Evolutionary conservation across 1,284 basidiomycete genomes (phyloP).

Genomic region (Pseudomicrostroma phylloplanum): DNA sequence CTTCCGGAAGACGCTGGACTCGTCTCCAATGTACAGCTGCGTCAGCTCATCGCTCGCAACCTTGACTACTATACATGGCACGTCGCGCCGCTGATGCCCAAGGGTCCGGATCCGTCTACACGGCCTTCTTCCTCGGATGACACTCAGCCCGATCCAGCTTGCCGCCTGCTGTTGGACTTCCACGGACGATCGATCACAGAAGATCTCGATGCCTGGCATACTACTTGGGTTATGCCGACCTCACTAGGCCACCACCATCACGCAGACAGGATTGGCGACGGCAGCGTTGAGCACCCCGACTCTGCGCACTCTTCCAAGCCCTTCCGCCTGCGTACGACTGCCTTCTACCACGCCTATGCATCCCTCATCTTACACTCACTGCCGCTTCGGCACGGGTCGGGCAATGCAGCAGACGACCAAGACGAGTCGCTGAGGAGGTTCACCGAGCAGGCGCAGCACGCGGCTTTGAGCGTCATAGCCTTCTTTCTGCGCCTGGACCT

Average conservation of each 20-base stretch:
- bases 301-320: not conserved
- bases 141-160: not conserved
- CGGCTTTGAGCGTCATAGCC: not conserved
- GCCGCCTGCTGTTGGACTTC: constrained; percentile 4
- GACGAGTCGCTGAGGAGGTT: not conserved
- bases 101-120: not conserved
- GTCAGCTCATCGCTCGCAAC: not conserved
- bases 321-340: not conserved
- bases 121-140: not conserved
- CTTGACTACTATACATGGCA: not conserved
- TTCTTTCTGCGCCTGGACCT: not conserved
- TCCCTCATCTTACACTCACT: constrained; percentile 5
- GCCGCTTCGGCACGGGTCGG: not conserved
- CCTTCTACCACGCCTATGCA: constrained; percentile 7
- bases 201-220: constrained; percentile 6
- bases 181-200: not conserved
- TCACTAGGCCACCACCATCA: too few species aligned
- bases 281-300: not conserved
- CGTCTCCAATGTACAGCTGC: constrained; percentile 1
- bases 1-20: constrained; percentile 1
- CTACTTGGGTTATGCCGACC: constrained; percentile 1
- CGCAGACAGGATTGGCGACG: not conserved
- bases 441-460: not conserved
- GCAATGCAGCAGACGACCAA: not conserved
- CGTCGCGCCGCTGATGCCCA: constrained; percentile 2